Conservation (phyloP, 148 eudicot genomes). For the Tetragonia tetragonoides region DNA sequence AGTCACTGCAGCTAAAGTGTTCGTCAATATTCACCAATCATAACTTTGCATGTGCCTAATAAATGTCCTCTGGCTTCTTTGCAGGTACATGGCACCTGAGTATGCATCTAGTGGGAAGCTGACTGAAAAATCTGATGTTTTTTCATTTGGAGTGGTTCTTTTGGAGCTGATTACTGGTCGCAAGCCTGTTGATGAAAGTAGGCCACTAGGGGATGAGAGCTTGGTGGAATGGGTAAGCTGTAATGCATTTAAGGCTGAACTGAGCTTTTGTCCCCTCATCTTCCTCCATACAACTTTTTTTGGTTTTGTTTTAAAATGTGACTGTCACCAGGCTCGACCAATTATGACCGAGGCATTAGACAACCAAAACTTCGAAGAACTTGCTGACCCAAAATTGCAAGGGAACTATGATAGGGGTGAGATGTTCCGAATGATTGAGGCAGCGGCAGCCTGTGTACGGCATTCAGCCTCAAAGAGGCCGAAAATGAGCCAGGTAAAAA, state of each 20-base stretch:
- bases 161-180: constrained; percentile 91
- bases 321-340: constrained; percentile 71
- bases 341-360: constrained; percentile 78
- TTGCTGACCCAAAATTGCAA: constrained; percentile 69
- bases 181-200: constrained; percentile 81
- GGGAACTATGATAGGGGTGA: constrained; percentile 60
- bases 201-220: constrained; percentile 91
- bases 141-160: constrained; percentile 90
- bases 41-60: not conserved
- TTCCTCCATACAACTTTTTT: not conserved
- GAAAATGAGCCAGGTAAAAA: constrained; percentile 80
- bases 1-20: not conserved
- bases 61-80: not conserved
- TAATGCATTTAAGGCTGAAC: not conserved
- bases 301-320: not conserved
- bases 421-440: constrained; percentile 89
- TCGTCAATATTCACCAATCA: not conserved
- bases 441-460: constrained; percentile 93
- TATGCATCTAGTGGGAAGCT: constrained; percentile 93
- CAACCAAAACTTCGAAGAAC: constrained; percentile 54
- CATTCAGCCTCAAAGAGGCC: constrained; percentile 89
- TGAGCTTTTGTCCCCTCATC: not conserved
- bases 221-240: constrained; percentile 96
- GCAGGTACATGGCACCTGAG: constrained; percentile 97
- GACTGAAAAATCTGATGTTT: constrained; percentile 95